Conservation (phyloP, 1,284 basidiomycete species). For the Puccinia triticina region DNA sequence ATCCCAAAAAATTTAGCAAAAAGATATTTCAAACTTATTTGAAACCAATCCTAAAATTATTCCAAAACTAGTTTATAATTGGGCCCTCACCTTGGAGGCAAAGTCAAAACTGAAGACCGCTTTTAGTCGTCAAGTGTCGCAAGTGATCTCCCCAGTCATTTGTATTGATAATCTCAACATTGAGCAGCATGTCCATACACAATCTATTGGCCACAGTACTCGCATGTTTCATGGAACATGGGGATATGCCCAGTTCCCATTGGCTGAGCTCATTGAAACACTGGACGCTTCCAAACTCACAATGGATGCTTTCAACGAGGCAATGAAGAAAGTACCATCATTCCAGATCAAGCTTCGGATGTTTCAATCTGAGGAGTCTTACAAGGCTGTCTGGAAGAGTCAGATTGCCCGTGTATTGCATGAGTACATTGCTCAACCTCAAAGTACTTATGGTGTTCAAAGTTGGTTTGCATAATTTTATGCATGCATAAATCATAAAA, state of each 20-base stretch:
- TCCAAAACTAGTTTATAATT: too few species aligned
- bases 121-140: background rate
- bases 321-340: background rate
- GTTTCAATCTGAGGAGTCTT: background rate
- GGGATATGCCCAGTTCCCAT: constrained; percentile 21
- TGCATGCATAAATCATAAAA: too few species aligned
- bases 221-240: constrained; percentile 11
- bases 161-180: constrained; percentile 28
- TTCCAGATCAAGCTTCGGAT: background rate
- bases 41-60: too few species aligned
- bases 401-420: too few species aligned
- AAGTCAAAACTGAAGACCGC: background rate
- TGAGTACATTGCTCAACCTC: too few species aligned
- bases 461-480: too few species aligned
- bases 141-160: background rate
- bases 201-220: background rate
- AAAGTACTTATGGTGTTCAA: too few species aligned
- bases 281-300: background rate
- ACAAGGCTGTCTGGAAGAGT: too few species aligned
- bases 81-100: background rate
- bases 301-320: background rate
- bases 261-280: background rate
- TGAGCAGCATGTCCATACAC: background rate
- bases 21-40: too few species aligned
- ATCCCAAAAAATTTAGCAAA: too few species aligned